Percentiles rank a stretch among this genome's conserved stretches.
Evolutionary conservation across 2,329 filamentous ascomycete species (phyloP).

Genomic region (Phialophora verrucosa): DNA sequence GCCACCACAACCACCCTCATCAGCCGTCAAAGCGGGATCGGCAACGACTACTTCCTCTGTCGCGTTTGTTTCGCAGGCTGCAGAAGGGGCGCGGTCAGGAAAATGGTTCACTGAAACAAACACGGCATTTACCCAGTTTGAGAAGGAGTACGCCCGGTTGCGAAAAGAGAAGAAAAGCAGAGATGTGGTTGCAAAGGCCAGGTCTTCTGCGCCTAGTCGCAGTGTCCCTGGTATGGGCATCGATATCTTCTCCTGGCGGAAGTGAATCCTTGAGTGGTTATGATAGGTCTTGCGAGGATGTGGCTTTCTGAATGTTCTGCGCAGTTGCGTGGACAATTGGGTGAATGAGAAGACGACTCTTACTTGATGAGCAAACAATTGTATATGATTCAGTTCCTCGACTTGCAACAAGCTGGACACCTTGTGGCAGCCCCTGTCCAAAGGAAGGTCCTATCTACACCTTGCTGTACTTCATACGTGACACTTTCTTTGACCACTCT

Average conservation of each 20-base stretch:
- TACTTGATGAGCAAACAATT: not conserved
- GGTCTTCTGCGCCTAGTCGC: not conserved
- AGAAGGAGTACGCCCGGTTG: conserved; percentile 8
- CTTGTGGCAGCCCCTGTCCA: not conserved
- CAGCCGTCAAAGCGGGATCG: not conserved
- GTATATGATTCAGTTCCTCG: not conserved
- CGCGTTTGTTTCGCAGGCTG: not conserved
- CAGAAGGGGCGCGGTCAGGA: not conserved
- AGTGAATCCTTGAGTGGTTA: not conserved
- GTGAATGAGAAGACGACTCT: not conserved
- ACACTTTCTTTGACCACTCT: not conserved
- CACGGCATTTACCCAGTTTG: conserved; percentile 16
- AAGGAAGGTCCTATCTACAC: not conserved
- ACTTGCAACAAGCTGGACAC: not conserved
- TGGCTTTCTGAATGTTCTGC: not conserved
- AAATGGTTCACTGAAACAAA: conserved; percentile 2
- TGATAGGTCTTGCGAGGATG: not conserved
- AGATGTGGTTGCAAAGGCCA: not conserved
- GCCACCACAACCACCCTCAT: not conserved
- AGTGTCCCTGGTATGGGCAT: not conserved
- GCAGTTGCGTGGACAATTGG: not conserved
- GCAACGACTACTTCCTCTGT: not conserved
- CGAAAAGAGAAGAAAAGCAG: not conserved
- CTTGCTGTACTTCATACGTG: not conserved
- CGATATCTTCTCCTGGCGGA: conserved; percentile 20